phyloP scores from a whole-genome alignment of 208 protist species.

The Acanthamoeba sp. region DNA sequence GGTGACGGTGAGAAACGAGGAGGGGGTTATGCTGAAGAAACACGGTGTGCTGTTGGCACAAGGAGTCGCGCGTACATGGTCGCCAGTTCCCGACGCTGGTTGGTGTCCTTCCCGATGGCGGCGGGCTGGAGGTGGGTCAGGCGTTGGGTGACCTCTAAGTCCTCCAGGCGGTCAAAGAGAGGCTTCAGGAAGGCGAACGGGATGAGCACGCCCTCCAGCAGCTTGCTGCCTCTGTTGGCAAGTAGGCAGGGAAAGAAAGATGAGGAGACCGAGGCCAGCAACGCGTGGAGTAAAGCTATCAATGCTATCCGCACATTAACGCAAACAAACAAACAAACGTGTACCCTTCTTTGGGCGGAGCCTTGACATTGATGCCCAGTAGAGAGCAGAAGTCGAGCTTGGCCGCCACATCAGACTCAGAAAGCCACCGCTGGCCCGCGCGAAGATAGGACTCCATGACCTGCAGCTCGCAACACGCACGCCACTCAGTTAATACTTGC shows the following conservation, averaged over 20 bases:
- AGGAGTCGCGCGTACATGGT: neutral
- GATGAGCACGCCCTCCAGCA: slow-evolving; percentile 22
- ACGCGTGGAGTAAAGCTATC: neutral
- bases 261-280: neutral
- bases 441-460: neutral
- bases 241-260: neutral
- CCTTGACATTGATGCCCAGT: slow-evolving; percentile 21
- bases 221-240: neutral
- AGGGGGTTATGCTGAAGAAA: neutral
- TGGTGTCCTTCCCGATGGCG: neutral
- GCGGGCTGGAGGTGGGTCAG: neutral
- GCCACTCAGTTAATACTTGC: neutral
- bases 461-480: neutral
- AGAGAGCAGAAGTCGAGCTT: slow-evolving; percentile 42
- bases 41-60: neutral
- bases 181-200: slow-evolving; percentile 49
- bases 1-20: neutral
- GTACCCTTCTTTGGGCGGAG: slow-evolving; percentile 28
- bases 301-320: no score
- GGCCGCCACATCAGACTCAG: slow-evolving; percentile 19
- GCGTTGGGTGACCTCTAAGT: neutral
- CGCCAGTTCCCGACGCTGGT: neutral
- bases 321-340: no score
- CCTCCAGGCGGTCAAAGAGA: slow-evolving; percentile 16
- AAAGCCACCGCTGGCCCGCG: slow-evolving; percentile 11